Conservation (phyloP, 805 yeast species). For the Wickerhamiella cacticola region DNA sequence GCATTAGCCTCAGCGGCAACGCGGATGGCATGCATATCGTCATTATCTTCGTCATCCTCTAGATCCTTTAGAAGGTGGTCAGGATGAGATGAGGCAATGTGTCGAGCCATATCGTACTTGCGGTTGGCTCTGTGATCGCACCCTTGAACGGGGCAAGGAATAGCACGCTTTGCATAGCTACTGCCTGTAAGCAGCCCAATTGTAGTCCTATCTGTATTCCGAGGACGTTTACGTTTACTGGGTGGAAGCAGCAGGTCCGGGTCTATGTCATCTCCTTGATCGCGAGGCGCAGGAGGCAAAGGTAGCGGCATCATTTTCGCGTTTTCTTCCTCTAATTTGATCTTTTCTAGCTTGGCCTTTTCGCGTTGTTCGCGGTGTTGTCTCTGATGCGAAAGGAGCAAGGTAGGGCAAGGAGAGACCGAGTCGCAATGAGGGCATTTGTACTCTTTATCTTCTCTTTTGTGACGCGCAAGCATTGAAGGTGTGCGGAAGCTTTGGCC, state of each 20-base stretch:
- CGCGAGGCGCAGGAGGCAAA: slow-evolving; percentile 4
- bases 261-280: slow-evolving; percentile 9
- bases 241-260: slow-evolving; percentile 6
- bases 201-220: slow-evolving; percentile 5
- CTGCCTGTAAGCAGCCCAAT: slow-evolving; percentile 31
- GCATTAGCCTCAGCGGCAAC: slow-evolving; percentile 1
- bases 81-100: slow-evolving; percentile 19
- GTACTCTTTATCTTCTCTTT: slow-evolving; percentile 19
- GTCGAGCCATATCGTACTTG: slow-evolving; percentile 32
- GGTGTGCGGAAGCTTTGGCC: slow-evolving; percentile 38
- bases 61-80: background rate
- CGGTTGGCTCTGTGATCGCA: slow-evolving; percentile 30
- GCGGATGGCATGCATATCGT: background rate
- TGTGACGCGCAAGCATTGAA: slow-evolving; percentile 12
- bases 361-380: background rate
- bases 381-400: background rate
- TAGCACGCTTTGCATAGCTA: slow-evolving; percentile 26
- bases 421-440: slow-evolving; percentile 17
- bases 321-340: background rate
- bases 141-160: slow-evolving; percentile 26
- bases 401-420: slow-evolving; percentile 46
- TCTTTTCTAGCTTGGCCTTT: slow-evolving; percentile 1
- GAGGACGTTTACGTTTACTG: slow-evolving; percentile 14
- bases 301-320: slow-evolving; percentile 30
- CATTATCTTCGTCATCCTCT: background rate